A percentile compares a stretch with the other conserved stretches of the same genome.
Evolutionary conservation across 2,329 filamentous ascomycete genomes (phyloP).

Genomic region (Fusarium sp.): DNA sequence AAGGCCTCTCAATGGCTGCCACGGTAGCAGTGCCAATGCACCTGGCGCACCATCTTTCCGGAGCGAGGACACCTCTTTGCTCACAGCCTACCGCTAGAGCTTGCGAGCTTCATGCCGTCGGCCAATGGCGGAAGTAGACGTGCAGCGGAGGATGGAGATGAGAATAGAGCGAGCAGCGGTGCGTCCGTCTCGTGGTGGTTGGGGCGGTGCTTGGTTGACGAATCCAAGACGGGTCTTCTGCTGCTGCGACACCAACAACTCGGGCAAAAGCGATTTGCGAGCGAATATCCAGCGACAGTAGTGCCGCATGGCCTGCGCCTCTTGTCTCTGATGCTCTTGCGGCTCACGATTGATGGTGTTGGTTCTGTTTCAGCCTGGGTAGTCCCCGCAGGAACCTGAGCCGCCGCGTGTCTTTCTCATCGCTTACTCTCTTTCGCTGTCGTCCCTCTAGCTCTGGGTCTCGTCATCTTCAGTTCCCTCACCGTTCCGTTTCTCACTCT

Average conservation of each 20-base stretch:
- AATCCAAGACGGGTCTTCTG: slow-evolving; percentile 21
- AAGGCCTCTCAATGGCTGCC: slow-evolving; percentile 37
- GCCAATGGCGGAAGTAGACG: slow-evolving; percentile 32
- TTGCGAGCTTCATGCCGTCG: slow-evolving; percentile 11
- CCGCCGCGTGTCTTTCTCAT: slow-evolving; percentile 19
- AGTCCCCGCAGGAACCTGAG: slow-evolving; percentile 21
- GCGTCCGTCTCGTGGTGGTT: slow-evolving; percentile 21
- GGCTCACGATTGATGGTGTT: slow-evolving; percentile 20
- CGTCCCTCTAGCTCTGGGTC: not conserved
- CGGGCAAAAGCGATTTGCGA: slow-evolving; percentile 10
- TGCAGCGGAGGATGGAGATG: slow-evolving; percentile 20
- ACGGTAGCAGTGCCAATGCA: slow-evolving; percentile 41
- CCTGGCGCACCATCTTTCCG: slow-evolving; percentile 36
- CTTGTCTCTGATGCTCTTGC: slow-evolving; percentile 35
- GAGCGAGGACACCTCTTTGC: slow-evolving; percentile 23
- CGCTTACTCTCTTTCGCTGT: slow-evolving; percentile 11
- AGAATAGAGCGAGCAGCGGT: slow-evolving; percentile 32
- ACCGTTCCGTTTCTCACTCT: slow-evolving; percentile 20
- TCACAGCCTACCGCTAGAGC: slow-evolving; percentile 29
- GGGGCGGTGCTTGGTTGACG: slow-evolving; percentile 27
- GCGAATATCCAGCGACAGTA: slow-evolving; percentile 10
- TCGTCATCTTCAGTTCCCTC: slow-evolving; percentile 2
- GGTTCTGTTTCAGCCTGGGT: slow-evolving; percentile 26
- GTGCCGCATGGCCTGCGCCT: slow-evolving; percentile 30
- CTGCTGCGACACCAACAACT: slow-evolving; percentile 22